A percentile compares a stretch with the other conserved stretches of the same genome.
phyloP scores from a whole-genome alignment of 1,284 basidiomycete genomes.

The Phellopilus nigrolimitatus region DNA sequence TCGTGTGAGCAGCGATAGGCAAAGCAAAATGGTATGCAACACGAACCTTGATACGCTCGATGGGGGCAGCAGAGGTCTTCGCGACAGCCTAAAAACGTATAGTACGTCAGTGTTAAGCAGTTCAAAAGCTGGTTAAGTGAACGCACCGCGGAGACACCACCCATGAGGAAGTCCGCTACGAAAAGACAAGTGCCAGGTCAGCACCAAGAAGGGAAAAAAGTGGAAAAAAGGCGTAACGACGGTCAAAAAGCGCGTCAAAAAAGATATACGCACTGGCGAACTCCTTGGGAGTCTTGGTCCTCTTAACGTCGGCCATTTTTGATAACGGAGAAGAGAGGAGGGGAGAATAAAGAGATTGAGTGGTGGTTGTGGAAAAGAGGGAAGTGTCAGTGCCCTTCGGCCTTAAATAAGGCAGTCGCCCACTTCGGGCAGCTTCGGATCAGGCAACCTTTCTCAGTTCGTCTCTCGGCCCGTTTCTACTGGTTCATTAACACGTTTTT shows the following conservation, averaged over 20 bases:
- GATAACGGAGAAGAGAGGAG: conserved; percentile 32
- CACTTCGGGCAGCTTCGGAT: conserved; percentile 35
- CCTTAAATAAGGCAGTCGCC: conserved; percentile 28
- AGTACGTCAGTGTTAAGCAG: conserved; percentile 21
- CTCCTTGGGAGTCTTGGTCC: conserved; percentile 74
- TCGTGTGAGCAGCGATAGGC: conserved; percentile 2
- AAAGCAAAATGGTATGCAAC: background rate
- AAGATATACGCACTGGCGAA: conserved; percentile 59
- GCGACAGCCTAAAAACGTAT: conserved; percentile 71
- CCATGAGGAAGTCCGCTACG: conserved; percentile 86
- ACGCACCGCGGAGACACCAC: conserved; percentile 85
- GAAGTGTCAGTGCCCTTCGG: conserved; percentile 29
- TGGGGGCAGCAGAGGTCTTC: conserved; percentile 97
- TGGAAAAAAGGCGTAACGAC: conserved; percentile 20
- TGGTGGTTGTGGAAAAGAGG: conserved; percentile 40
- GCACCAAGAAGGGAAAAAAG: conserved; percentile 26
- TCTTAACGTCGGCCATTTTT: conserved; percentile 78
- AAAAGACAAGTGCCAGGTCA: conserved; percentile 33
- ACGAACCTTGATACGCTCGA: conserved; percentile 87
- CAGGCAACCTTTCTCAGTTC: background rate
- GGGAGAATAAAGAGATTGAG: conserved; percentile 38
- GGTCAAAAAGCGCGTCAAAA: conserved; percentile 12
- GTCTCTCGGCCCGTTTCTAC: background rate
- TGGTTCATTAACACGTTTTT: background rate
- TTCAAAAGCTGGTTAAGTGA: background rate